Evolutionary conservation across 768 basidiomycete genomes (phyloP), one percentile per base, ranked within the genome.

Genomic region (Gloeostereum incarnatum): DNA sequence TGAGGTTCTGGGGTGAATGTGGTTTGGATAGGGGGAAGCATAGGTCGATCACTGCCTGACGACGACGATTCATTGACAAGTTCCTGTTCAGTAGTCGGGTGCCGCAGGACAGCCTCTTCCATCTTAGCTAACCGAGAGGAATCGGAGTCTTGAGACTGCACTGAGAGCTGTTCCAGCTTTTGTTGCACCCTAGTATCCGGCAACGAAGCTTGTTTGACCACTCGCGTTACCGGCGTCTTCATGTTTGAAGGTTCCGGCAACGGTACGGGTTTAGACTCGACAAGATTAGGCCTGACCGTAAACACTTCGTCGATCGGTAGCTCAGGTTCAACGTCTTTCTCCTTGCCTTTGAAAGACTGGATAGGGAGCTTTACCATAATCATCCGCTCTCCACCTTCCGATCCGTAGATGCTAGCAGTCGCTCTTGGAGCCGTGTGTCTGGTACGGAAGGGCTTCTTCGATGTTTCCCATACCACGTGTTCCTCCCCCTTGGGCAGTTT

Each of bases 291-390:
- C 39, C 69, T 58, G n/a, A 78, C 73, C 22, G 66, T 72, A 49
- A 78, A 78, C 20, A 73, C 63, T 24, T 78, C 76, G 44, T 79
- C 75, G 35, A 69, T 52, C 10, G 63, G 58, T 13, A 60, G 54
- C 41, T 70, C 68, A 3, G 51, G 30, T 18, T 52, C 48, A 14
- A 46, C 40, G 25, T 42, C 55, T 38, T 63, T 61, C 46, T 61
- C 65, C 49, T 64, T 66, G 30, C 50, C 58, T n/a, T n/a, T n/a
- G n/a, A n/a, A n/a, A 27, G 51, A 36, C 30, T 51, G 51, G 42
- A 58, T 63, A 5, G 80, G 81, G 34, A 83, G 54, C 31, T 73
- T 71, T 25, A 85, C 76, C 14, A 71, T 59, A 43, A 74, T 61
- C 19, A 54, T 47, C 49, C 63, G 66, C 23, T 73, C 73, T 2